These are phyloP conservation scores for Spiraea crenata DNA, from an alignment of 331 rosid species.

Conservation along the genomic window DNA sequence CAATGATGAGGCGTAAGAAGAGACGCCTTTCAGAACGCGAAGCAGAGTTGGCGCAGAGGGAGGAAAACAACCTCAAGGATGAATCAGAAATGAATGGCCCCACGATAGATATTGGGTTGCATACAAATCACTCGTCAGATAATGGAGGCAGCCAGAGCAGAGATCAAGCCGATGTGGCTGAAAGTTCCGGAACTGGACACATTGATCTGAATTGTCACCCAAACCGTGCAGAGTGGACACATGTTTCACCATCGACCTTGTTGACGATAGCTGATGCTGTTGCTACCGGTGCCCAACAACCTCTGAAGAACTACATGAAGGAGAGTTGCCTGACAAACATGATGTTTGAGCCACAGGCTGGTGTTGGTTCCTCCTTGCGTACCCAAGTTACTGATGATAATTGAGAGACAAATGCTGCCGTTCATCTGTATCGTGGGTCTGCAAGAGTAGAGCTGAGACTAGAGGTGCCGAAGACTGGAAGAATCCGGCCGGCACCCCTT, in stretches of 20 bases:
- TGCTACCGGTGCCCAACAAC: slow-evolving; percentile 21
- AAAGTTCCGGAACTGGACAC: slow-evolving; percentile 49
- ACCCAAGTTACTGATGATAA: slow-evolving; percentile 35
- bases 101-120: slow-evolving; percentile 28
- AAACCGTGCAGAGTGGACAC: slow-evolving; percentile 50
- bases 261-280: slow-evolving; percentile 40
- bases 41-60: slow-evolving; percentile 42
- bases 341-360: slow-evolving; percentile 33
- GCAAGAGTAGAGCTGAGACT: slow-evolving; percentile 36
- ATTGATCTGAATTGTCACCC: slow-evolving; percentile 85
- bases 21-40: slow-evolving; percentile 71
- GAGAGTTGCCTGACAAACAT: slow-evolving; percentile 37
- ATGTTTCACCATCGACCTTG: slow-evolving; percentile 43
- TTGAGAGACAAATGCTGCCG: slow-evolving; percentile 44
- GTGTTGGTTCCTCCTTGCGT: slow-evolving; percentile 36
- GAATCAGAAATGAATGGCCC: slow-evolving; percentile 39
- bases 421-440: slow-evolving; percentile 43
- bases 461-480: slow-evolving; percentile 44
- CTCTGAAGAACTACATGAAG: slow-evolving; percentile 29
- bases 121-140: slow-evolving; percentile 28
- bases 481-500: neutral
- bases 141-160: slow-evolving; percentile 29
- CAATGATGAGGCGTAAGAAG: slow-evolving; percentile 87
- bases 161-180: slow-evolving; percentile 44
- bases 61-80: slow-evolving; percentile 25